Evolutionary conservation across 139 green algal genomes (phyloP).

Genomic region (Chlorella sp.): DNA sequence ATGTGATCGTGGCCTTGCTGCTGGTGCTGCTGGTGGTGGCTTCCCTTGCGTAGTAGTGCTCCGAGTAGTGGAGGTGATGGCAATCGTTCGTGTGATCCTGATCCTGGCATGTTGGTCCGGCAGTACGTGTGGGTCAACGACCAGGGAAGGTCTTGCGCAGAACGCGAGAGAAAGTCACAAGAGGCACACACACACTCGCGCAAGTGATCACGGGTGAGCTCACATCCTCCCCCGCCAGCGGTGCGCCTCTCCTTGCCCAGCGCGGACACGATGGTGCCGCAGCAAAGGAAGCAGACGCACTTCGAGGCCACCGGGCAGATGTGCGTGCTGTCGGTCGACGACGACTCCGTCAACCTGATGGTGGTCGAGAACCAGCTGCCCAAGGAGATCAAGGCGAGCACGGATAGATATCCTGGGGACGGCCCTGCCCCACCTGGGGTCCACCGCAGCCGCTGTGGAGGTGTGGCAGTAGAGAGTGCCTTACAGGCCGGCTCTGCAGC

Average conservation of each 20-base stretch:
- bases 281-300: constrained; percentile 17
- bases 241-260: neutral
- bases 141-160: neutral
- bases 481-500: too few relatives aligned
- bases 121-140: neutral
- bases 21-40: too few relatives aligned
- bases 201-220: too few relatives aligned
- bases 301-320: constrained; percentile 19
- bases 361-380: constrained; percentile 33
- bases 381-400: too few relatives aligned
- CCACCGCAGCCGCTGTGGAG: neutral
- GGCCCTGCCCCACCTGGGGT: too few relatives aligned
- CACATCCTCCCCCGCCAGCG: too few relatives aligned
- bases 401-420: too few relatives aligned
- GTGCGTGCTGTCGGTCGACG: constrained; percentile 27
- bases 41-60: too few relatives aligned
- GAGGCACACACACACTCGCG: too few relatives aligned
- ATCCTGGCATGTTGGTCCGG: neutral
- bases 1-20: too few relatives aligned
- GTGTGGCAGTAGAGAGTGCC: neutral
- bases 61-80: too few relatives aligned
- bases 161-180: neutral
- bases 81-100: too few relatives aligned
- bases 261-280: neutral
- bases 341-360: constrained; percentile 40